Evolutionary conservation across 352 stramenopile species (phyloP), one percentile per base, ranked within the genome.

Genomic region (Pythium sukuiense): DNA sequence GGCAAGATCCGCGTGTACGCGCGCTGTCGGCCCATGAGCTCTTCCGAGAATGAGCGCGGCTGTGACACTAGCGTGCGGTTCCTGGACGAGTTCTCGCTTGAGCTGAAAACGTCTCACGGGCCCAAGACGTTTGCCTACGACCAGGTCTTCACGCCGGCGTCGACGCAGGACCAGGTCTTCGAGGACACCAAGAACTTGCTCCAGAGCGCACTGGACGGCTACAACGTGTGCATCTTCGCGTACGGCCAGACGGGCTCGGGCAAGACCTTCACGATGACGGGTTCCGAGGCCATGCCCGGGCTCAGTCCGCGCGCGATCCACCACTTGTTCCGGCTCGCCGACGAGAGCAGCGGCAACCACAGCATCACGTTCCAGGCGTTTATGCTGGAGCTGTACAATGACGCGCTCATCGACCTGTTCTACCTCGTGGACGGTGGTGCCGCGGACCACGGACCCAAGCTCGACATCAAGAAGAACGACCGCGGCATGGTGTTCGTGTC

Each of bases 201-300:
- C 24, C 88, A 97, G 69, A 95, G 80, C 20, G 88, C 88, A 24
- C 52, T 98, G 13, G 93, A 98, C 70, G 93, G 93, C 55, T 97
- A 90, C 74, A 96, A 97, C 57, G 88, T 95, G n/a, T 96, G 88
- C 65, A 91, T 98, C 67, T 98, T 98, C 62, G 93, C 93, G 5
- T 98, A 98, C 65, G 93, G 93, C 1, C 93, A 98, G 72, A 98
- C 93, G 0, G 93, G 93, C 30, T 94, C 80, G 6, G 93, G 93
- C 13, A 98, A 98, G 78, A 98, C 93, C 20, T 98, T 95, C 72
- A 98, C 93, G 11, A 98, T 98, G 93, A 96, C 88, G 0, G 93
- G 84, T 13, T 81, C 64, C 9, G 77, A 92, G 14, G 26, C 65
- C 3, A 73, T 87, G 52, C 89, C 86, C 0, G 93, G 93, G 0